A percentile compares a stretch with the other conserved stretches of the same genome.
Evolutionary conservation across 176 grass and related monocot genomes (phyloP).

Genomic region (Bothriochloa decipiens): DNA sequence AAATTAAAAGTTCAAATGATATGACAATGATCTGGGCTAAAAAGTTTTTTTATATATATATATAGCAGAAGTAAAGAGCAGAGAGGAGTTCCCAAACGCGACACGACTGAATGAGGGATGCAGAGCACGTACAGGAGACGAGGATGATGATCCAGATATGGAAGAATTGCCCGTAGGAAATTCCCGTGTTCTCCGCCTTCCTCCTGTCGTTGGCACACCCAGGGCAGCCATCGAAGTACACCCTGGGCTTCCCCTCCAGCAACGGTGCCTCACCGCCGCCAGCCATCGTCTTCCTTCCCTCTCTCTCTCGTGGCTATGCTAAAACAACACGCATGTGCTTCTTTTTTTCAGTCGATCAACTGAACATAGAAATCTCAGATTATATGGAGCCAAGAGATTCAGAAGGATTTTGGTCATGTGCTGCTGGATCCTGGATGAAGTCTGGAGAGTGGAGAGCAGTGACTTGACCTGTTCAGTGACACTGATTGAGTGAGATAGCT

Average conservation of each 20-base stretch:
- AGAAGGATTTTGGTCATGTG: neutral
- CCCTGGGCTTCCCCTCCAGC: slow-evolving; percentile 37
- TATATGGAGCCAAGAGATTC: too few species aligned
- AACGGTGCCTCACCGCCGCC: slow-evolving; percentile 9
- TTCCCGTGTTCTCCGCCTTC: slow-evolving; percentile 38
- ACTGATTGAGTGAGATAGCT: neutral
- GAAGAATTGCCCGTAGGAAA: slow-evolving; percentile 52
- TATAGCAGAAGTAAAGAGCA: too few species aligned
- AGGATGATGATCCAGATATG: slow-evolving; percentile 62
- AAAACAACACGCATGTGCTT: too few species aligned
- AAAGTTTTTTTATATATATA: too few species aligned
- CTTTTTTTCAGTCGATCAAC: too few species aligned
- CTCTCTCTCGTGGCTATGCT: neutral
- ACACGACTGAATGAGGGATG: neutral
- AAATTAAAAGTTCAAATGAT: too few species aligned
- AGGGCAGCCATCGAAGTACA: slow-evolving; percentile 53
- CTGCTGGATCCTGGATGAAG: neutral
- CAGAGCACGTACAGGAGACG: slow-evolving; percentile 31
- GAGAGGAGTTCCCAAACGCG: neutral
- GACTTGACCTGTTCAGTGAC: neutral
- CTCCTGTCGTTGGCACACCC: slow-evolving; percentile 48
- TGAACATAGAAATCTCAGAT: too few species aligned
- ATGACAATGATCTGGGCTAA: too few species aligned
- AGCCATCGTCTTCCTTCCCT: neutral
- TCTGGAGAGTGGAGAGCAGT: too few species aligned